Percentiles rank a stretch among this genome's conserved stretches.
phyloP scores from a whole-genome alignment of 352 stramenopile genomes.

The Pythium dissotocum region DNA sequence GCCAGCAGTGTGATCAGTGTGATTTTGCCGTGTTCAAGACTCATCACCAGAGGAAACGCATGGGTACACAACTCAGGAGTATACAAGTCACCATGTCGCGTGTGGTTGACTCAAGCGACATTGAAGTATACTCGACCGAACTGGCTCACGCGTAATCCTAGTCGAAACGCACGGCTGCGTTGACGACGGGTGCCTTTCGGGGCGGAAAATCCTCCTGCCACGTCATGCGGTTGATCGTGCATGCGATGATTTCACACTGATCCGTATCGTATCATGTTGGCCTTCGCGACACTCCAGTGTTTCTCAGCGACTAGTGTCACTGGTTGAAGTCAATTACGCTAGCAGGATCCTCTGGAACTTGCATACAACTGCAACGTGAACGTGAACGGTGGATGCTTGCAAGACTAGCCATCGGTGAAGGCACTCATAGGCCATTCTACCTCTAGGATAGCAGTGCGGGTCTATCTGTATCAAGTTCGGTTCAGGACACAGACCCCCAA shows the following conservation, averaged over 20 bases:
- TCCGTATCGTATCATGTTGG: neutral
- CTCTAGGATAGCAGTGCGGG: too few relatives aligned
- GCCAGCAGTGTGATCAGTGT: neutral
- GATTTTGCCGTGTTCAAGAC: neutral
- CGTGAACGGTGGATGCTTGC: too few relatives aligned
- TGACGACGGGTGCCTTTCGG: neutral
- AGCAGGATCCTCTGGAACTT: too few relatives aligned
- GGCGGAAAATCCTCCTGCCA: neutral
- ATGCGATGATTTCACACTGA: too few relatives aligned
- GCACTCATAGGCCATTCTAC: too few relatives aligned
- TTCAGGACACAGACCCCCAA: too few relatives aligned
- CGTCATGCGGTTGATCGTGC: neutral
- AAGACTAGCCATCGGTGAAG: too few relatives aligned
- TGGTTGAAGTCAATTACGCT: too few relatives aligned
- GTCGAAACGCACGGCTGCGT: neutral
- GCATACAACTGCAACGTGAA: too few relatives aligned
- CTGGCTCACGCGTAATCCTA: neutral
- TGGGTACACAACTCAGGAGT: neutral
- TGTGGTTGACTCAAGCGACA: neutral
- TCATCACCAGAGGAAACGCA: neutral
- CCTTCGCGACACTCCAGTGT: neutral
- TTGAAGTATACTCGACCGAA: neutral
- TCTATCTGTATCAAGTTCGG: too few relatives aligned
- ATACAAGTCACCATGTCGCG: neutral
- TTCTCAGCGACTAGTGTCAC: too few relatives aligned